A percentile compares a stretch with the other conserved stretches of the same genome.
phyloP scores from a whole-genome alignment of 106 monocot species.

The Dendrobium nobile region DNA sequence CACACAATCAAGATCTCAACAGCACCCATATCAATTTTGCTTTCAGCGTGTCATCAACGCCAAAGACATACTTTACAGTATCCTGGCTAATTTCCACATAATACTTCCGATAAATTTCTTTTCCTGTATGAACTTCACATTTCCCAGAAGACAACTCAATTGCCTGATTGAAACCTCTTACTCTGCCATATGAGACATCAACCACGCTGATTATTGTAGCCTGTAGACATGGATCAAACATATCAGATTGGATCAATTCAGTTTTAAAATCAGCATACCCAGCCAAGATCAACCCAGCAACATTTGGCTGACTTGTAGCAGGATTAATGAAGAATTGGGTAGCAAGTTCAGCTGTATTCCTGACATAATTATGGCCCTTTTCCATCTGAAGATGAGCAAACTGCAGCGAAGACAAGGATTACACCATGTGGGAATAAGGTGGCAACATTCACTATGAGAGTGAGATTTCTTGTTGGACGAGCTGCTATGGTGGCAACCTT shows the following conservation, averaged over 20 bases:
- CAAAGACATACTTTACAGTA: slow-evolving; percentile 25
- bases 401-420: slow-evolving; percentile 24
- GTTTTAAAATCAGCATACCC: slow-evolving; percentile 37
- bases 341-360: slow-evolving; percentile 41
- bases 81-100: slow-evolving; percentile 56
- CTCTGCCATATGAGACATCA: slow-evolving; percentile 46
- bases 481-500: no score
- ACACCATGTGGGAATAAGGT: no score
- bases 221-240: slow-evolving; percentile 53
- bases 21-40: slow-evolving; percentile 24
- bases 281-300: slow-evolving; percentile 11
- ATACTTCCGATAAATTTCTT: slow-evolving; percentile 49
- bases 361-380: slow-evolving; percentile 53
- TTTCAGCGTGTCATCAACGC: slow-evolving; percentile 21
- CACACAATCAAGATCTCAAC: slow-evolving; percentile 20
- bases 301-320: no score
- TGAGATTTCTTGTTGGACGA: no score
- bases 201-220: slow-evolving; percentile 50
- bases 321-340: slow-evolving; percentile 17
- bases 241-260: slow-evolving; percentile 49
- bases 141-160: slow-evolving; percentile 45
- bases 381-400: slow-evolving; percentile 62
- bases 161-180: slow-evolving; percentile 39
- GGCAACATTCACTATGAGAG: no score
- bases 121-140: slow-evolving; percentile 61